Percentiles rank a stretch among this genome's conserved stretches.
phyloP scores from a whole-genome alignment of 176 grass and related monocot species.

The Themeda triandra region DNA sequence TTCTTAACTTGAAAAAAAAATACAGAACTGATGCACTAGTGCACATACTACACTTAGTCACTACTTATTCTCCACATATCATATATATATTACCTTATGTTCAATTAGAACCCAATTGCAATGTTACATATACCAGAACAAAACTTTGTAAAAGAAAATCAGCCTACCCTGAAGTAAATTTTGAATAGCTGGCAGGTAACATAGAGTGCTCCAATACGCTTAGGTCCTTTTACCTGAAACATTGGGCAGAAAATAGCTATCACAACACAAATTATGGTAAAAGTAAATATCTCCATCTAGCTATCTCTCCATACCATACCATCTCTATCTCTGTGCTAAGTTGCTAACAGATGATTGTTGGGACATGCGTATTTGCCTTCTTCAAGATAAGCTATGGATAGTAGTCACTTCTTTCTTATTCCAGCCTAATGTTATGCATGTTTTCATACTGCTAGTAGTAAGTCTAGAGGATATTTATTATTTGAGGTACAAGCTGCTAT shows the following conservation, averaged over 20 bases:
- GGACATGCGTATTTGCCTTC: neutral
- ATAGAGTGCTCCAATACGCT: conserved; percentile 89
- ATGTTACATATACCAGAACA: neutral
- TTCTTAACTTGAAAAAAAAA: conserved; percentile 11
- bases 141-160: conserved; percentile 14
- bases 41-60: neutral
- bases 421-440: neutral
- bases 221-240: conserved; percentile 91
- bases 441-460: neutral
- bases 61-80: neutral
- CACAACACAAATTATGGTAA: neutral
- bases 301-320: neutral
- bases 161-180: conserved; percentile 90
- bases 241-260: conserved; percentile 17
- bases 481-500: neutral
- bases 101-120: neutral
- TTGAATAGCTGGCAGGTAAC: conserved; percentile 96
- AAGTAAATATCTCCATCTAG: neutral
- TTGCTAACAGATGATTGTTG: neutral
- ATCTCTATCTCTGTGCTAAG: neutral
- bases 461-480: neutral
- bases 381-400: neutral
- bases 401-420: neutral
- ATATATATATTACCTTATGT: neutral
- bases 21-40: neutral